These are phyloP conservation scores for Globisporangium heterothallicum DNA, from an alignment of 352 stramenopile species.

Conservation along the genomic window DNA sequence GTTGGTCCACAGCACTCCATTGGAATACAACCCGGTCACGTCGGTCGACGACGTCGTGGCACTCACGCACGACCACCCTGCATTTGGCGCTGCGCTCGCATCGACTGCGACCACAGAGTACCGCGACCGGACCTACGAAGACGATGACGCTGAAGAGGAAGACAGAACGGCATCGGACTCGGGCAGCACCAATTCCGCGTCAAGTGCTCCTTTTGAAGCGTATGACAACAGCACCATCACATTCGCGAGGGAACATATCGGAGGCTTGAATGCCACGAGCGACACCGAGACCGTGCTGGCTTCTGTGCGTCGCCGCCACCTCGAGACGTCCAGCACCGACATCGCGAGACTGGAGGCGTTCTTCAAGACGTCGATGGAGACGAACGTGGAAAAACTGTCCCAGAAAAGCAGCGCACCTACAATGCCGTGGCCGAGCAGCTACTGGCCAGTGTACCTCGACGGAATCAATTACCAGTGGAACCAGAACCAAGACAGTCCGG, in stretches of 20 bases:
- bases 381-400: slow-evolving; percentile 22
- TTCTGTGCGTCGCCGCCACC: slow-evolving; percentile 5
- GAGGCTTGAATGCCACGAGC: neutral
- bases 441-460: slow-evolving; percentile 60
- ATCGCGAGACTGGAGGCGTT: slow-evolving; percentile 27
- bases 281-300: slow-evolving; percentile 5
- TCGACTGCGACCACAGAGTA: slow-evolving; percentile 14
- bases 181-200: neutral
- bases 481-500: slow-evolving; percentile 18
- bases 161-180: neutral
- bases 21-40: slow-evolving; percentile 23
- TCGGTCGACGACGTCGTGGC: slow-evolving; percentile 15
- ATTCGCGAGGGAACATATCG: slow-evolving; percentile 6
- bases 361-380: slow-evolving; percentile 28
- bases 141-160: neutral
- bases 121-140: slow-evolving; percentile 20
- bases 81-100: slow-evolving; percentile 20
- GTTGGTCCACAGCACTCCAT: slow-evolving; percentile 8
- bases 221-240: slow-evolving; percentile 6
- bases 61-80: slow-evolving; percentile 33
- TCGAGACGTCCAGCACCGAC: slow-evolving; percentile 27
- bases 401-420: slow-evolving; percentile 14
- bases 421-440: slow-evolving; percentile 45
- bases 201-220: neutral
- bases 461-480: slow-evolving; percentile 55